Evolutionary conservation across 768 basidiomycete species (phyloP).

Genomic region (Collybia nuda): DNA sequence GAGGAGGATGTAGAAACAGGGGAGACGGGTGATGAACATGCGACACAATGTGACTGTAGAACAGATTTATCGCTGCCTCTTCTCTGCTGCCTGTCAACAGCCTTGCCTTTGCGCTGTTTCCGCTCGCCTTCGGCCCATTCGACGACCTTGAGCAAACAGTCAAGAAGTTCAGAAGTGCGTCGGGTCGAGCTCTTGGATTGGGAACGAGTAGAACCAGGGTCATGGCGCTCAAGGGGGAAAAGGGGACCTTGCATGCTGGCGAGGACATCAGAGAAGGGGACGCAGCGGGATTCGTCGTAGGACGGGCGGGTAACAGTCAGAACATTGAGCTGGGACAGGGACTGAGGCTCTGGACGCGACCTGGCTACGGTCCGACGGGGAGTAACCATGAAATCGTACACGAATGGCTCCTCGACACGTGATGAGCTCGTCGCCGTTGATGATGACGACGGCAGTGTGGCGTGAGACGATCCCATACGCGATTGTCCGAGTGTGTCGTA

Average conservation of each 20-base stretch:
- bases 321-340: conserved; percentile 5
- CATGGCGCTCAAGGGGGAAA: conserved; percentile 42
- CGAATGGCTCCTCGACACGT: conserved; percentile 18
- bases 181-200: conserved; percentile 9
- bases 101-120: conserved; percentile 31
- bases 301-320: conserved; percentile 14
- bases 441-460: conserved; percentile 4
- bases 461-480: background rate
- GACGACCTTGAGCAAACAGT: conserved; percentile 41
- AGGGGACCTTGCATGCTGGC: conserved; percentile 57
- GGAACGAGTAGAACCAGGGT: conserved; percentile 16
- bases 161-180: conserved; percentile 36
- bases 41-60: conserved; percentile 14
- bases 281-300: conserved; percentile 35
- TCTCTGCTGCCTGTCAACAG: conserved; percentile 11
- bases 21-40: conserved; percentile 19
- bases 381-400: conserved; percentile 26
- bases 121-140: conserved; percentile 41
- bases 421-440: conserved; percentile 10
- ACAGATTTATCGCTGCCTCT: conserved; percentile 6
- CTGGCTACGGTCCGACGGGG: conserved; percentile 1
- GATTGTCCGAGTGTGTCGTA: conserved; percentile 9
- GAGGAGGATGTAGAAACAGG: conserved; percentile 23
- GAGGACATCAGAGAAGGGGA: conserved; percentile 58
- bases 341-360: conserved; percentile 2